Percentiles rank a stretch among this genome's conserved stretches.
phyloP scores from a whole-genome alignment of 306 rosid species.

The Vicia sativa region DNA sequence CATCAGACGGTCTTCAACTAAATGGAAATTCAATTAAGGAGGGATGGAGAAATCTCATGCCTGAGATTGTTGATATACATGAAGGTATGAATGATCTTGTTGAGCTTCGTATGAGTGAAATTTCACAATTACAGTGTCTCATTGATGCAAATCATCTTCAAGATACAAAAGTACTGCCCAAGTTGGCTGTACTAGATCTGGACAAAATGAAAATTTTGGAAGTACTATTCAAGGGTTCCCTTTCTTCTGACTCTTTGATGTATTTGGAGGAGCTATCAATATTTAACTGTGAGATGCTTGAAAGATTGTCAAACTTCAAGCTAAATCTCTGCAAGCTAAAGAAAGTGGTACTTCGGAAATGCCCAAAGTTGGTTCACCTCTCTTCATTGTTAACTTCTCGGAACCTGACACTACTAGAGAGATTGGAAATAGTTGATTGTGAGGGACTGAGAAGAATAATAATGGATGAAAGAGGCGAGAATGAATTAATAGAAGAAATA shows the following conservation, averaged over 20 bases:
- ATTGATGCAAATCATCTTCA: no score
- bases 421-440: not conserved
- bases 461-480: not conserved
- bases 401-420: not conserved
- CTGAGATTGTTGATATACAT: slow-evolving; percentile 8
- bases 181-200: no score
- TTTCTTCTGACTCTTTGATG: no score
- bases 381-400: not conserved
- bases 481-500: no score
- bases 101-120: no score
- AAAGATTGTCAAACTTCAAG: not conserved
- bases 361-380: not conserved
- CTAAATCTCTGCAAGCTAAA: slow-evolving; percentile 7
- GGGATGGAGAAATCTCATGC: slow-evolving; percentile 13
- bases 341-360: fast-evolving
- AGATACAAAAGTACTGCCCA: no score
- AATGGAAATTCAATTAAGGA: not conserved
- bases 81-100: not conserved
- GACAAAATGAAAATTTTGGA: no score
- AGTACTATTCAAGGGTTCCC: no score
- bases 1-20: not conserved
- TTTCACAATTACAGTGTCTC: no score
- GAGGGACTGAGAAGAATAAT: not conserved
- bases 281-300: fast-evolving
- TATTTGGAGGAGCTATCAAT: not conserved